phyloP scores from a whole-genome alignment of 495 filamentous ascomycete species.

The Geoglossum glabrum region DNA sequence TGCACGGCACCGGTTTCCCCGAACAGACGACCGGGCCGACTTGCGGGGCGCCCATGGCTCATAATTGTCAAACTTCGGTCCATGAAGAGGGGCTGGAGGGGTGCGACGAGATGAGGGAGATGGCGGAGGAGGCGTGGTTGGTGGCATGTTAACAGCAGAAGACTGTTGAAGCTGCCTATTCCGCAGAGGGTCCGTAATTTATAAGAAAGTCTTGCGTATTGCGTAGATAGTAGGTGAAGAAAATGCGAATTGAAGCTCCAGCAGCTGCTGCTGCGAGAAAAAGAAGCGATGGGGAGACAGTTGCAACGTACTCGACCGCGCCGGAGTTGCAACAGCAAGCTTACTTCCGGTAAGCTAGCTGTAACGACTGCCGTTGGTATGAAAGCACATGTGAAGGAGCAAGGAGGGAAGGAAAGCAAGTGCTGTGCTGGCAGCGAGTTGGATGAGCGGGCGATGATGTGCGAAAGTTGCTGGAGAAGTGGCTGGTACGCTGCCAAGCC shows the following conservation, averaged over 20 bases:
- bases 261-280: not conserved
- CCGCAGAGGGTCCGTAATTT: not conserved
- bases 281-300: not conserved
- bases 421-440: not conserved
- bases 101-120: constrained; percentile 23
- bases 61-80: constrained; percentile 44
- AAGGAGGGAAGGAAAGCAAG: not conserved
- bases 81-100: constrained; percentile 55
- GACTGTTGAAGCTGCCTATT: not conserved
- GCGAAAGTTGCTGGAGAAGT: not conserved
- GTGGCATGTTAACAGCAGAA: not conserved
- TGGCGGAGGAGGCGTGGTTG: not conserved
- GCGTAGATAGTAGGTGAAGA: not conserved
- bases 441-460: not conserved
- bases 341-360: not conserved
- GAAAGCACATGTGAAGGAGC: not conserved
- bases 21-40: constrained; percentile 25
- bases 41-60: constrained; percentile 47
- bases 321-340: not conserved
- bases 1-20: constrained; percentile 19
- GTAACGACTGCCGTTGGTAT: not conserved
- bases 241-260: not conserved
- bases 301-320: not conserved
- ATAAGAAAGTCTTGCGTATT: not conserved
- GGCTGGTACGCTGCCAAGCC: not conserved